Evolutionary conservation across 2,329 filamentous ascomycete genomes (phyloP).

Genomic region (Iodosphaeria phyllophila): DNA sequence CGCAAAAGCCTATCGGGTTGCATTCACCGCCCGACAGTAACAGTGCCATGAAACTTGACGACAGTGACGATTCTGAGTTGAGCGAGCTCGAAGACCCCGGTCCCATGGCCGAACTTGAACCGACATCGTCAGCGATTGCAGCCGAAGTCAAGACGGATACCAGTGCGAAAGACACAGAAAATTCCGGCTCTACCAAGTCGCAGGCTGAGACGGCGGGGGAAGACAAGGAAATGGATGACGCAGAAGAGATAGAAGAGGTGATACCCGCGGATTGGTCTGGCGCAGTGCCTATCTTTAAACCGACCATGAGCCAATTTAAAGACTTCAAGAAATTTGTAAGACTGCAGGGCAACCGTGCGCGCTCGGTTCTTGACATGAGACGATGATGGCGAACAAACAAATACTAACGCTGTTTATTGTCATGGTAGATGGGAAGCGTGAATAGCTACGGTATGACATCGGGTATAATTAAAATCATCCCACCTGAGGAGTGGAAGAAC

Average conservation of each 20-base stretch:
- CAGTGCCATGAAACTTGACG: conserved; percentile 37
- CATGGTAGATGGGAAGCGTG: conserved; percentile 53
- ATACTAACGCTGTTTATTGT: conserved; percentile 13
- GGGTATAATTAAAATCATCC: conserved; percentile 90
- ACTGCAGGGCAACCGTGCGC: conserved; percentile 5
- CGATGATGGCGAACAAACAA: too few relatives aligned
- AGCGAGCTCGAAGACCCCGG: conserved; percentile 41
- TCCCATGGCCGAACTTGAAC: conserved; percentile 9
- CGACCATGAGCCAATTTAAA: conserved; percentile 85
- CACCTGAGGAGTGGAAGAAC: conserved; percentile 83
- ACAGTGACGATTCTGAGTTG: conserved; percentile 38
- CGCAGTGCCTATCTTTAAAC: conserved; percentile 83
- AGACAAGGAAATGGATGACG: conserved; percentile 10
- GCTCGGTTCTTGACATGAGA: conserved; percentile 1
- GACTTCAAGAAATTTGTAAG: conserved; percentile 82
- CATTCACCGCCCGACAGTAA: conserved; percentile 48
- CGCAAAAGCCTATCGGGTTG: conserved; percentile 27
- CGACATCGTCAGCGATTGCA: too few relatives aligned
- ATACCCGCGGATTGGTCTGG: conserved; percentile 81
- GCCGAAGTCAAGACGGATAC: conserved; percentile 4
- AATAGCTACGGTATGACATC: conserved; percentile 95
- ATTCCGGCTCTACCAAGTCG: not conserved
- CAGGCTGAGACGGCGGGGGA: conserved; percentile 4
- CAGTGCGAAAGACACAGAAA: too few relatives aligned
- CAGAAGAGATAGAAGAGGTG: conserved; percentile 57